phyloP scores from a whole-genome alignment of 129 eudicot genomes.

The Heracleum sosnowskyi region DNA sequence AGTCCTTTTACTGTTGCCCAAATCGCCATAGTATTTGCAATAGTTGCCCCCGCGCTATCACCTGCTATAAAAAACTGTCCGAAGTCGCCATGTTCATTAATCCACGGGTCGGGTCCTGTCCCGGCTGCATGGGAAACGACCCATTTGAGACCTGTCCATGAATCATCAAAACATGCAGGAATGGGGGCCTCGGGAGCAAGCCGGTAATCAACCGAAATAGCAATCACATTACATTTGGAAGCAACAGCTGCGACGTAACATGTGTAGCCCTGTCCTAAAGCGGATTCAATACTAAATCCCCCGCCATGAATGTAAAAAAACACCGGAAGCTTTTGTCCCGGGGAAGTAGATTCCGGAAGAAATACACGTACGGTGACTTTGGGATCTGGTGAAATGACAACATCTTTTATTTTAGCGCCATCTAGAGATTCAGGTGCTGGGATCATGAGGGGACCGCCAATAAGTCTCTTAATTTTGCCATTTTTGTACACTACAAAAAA shows the following conservation, averaged over 20 bases:
- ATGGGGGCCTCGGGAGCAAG: conserved; percentile 70
- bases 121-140: neutral
- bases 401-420: neutral
- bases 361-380: neutral
- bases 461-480: neutral
- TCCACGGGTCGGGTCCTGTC: neutral
- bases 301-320: conserved; percentile 84
- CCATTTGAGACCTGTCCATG: conserved; percentile 27
- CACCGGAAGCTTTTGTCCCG: conserved; percentile 42
- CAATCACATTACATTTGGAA: conserved; percentile 28
- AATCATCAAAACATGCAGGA: conserved; percentile 60
- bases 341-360: neutral
- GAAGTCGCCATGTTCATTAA: conserved; percentile 21
- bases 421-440: neutral
- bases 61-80: conserved; percentile 45
- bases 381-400: neutral
- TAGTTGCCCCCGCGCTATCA: conserved; percentile 77
- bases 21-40: conserved; percentile 38
- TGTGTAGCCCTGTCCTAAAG: conserved; percentile 51
- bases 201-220: conserved; percentile 59
- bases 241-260: conserved; percentile 34
- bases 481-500: neutral
- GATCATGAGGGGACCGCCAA: neutral
- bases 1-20: neutral
- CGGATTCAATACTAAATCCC: conserved; percentile 51